Evolutionary conservation across 345 rosid species (phyloP).

Genomic region (Melaleuca quinquenervia): DNA sequence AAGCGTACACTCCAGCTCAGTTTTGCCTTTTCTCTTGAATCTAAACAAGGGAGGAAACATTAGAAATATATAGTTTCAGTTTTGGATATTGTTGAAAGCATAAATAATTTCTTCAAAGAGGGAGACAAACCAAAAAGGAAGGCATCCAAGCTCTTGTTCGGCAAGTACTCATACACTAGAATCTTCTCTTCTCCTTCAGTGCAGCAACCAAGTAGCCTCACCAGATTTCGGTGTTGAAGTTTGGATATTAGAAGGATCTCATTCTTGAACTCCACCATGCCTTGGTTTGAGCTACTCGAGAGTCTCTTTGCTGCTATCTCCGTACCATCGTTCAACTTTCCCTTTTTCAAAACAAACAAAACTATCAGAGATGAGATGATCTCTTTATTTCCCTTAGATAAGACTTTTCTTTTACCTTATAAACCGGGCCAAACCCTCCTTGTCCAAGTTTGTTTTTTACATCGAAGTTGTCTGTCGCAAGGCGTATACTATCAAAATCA

Average conservation of each 20-base stretch:
- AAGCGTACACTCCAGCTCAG: too few relatives aligned
- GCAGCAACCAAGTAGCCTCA: slow-evolving; percentile 49
- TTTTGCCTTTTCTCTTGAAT: too few relatives aligned
- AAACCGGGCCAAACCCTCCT: slow-evolving; percentile 8
- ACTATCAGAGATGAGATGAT: slow-evolving; percentile 1
- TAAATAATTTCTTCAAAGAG: not conserved
- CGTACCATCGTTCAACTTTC: slow-evolving; percentile 24
- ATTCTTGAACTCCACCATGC: slow-evolving; percentile 40
- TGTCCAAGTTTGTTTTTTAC: not conserved
- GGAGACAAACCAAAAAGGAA: slow-evolving; percentile 12
- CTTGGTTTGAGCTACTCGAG: slow-evolving; percentile 49
- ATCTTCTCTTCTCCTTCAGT: slow-evolving; percentile 43
- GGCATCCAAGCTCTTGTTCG: slow-evolving; percentile 17
- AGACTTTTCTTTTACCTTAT: not conserved
- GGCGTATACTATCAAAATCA: not conserved
- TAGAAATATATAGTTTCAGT: not conserved
- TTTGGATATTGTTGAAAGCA: not conserved
- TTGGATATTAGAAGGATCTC: slow-evolving; percentile 47
- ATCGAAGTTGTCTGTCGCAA: not conserved
- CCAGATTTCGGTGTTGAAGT: slow-evolving; percentile 57
- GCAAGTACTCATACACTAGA: slow-evolving; percentile 39
- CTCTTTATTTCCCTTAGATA: not conserved
- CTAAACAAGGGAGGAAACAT: not conserved
- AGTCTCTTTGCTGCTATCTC: slow-evolving; percentile 58
- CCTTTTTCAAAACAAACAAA: slow-evolving; percentile 14